Base-by-base conservation (phyloP, 352 stramenopile species). In the Globisporangium polare region DNA sequence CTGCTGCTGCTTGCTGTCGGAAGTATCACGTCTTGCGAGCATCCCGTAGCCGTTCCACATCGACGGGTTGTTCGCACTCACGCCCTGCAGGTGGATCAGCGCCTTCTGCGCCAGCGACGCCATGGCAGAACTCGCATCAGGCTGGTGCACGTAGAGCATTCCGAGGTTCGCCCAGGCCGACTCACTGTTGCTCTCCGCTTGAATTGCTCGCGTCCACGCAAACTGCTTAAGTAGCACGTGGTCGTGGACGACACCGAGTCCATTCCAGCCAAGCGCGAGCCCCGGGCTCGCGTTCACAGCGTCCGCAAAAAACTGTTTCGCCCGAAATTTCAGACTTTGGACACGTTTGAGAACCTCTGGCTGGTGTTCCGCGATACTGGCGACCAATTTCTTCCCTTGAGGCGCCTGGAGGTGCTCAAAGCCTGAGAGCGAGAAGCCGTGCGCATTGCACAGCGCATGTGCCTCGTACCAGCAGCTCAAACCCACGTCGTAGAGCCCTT, bases 41-140 rank as follows among this genome's bases (percentile, higher is more conserved):
- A 96, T 84, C 2, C 78, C 83, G 68, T 96, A 92, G 13, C 85
- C 87, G 56, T 88, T 91, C 87, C 87, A 96, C 85, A 96, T 94
- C 13, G 79, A 77, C 0, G 83, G 80, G 45, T 93, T 93, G 66
- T 84, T 83, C 17, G 85, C 65, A 53, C 92, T 94, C 17, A 96
- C 77, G 9, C 78, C 83, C 52, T 96, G 85, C 13, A 96, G 59
- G 39, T 92, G 82, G n/a, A 94, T 68, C 37, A 96, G 87, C 15
- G 83, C 82, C 26, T 88, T 83, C 53, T 89, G 85, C 9, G 87
- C 83, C 43, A 94, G 55, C 13, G 74, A 69, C 8, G 74, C 59
- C 35, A 68, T 51, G 33, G 63, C 37, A 15, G 69, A 42, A 31
- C 74, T 63, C 1, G 57, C 43, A 56, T 82, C 68, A 33, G 62